Conservation (phyloP, 192 early-diverging fungal genomes). For the Backusella parvicylindrica region DNA sequence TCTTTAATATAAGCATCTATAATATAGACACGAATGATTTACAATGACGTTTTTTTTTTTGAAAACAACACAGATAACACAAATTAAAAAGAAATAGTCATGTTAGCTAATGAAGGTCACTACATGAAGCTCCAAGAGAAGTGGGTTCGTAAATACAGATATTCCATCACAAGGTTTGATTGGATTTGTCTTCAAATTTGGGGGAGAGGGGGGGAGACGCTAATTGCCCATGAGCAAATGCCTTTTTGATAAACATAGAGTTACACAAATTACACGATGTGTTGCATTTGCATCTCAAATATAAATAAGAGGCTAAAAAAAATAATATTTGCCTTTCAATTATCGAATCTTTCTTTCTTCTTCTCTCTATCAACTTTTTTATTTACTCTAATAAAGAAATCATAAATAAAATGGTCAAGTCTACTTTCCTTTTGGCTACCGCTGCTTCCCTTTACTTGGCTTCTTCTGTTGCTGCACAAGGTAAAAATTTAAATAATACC, state of each 20-base stretch:
- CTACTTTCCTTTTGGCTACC: background rate
- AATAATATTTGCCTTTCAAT: background rate
- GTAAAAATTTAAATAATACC: background rate
- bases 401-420: slow-evolving; percentile 1
- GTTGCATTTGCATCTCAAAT: background rate
- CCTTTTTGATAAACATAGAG: background rate
- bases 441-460: background rate
- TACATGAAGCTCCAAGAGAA: background rate
- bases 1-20: background rate
- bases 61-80: background rate
- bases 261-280: background rate
- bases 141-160: background rate
- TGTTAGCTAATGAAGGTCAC: background rate
- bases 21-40: background rate
- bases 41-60: background rate
- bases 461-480: background rate
- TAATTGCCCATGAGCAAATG: background rate
- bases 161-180: background rate
- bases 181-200: background rate
- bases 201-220: background rate
- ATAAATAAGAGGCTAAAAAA: background rate
- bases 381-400: background rate
- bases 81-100: background rate
- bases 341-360: background rate
- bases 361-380: background rate